Conservation (phyloP, 1,139 yeast genomes). For the Diutina siamensis region DNA sequence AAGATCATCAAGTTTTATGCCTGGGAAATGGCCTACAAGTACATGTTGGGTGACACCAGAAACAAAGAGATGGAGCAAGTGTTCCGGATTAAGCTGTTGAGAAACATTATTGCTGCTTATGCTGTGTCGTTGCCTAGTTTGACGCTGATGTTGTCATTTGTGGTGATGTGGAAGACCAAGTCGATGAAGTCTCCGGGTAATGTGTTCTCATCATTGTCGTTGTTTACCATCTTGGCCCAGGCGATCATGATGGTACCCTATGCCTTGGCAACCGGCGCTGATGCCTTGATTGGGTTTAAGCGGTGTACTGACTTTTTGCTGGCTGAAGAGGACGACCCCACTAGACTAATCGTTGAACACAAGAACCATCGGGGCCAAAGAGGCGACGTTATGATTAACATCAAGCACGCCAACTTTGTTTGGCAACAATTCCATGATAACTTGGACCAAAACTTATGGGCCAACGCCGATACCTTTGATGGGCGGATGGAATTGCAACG, state of each 20-base stretch:
- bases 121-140: constrained; percentile 34
- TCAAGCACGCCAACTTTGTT: constrained; percentile 6
- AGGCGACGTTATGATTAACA: background rate
- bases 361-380: background rate
- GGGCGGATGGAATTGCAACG: constrained; percentile 3
- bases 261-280: constrained; percentile 44
- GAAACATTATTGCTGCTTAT: constrained; percentile 35
- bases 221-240: constrained; percentile 39
- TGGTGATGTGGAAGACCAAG: constrained; percentile 31
- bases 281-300: constrained; percentile 39
- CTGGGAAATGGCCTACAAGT: constrained; percentile 36
- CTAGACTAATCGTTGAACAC: background rate
- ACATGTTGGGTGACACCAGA: constrained; percentile 24
- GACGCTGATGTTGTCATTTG: constrained; percentile 30
- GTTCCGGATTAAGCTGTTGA: constrained; percentile 31
- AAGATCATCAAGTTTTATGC: constrained; percentile 37
- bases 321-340: background rate
- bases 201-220: constrained; percentile 39
- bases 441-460: constrained; percentile 11
- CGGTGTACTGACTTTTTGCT: constrained; percentile 12
- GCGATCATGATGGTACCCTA: constrained; percentile 43
- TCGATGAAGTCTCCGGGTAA: constrained; percentile 16
- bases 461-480: constrained; percentile 9
- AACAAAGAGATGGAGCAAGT: constrained; percentile 29
- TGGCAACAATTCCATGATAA: constrained; percentile 23